A percentile compares a stretch with the other conserved stretches of the same genome.
phyloP scores from a whole-genome alignment of 2,329 filamentous ascomycete genomes.

The Aspergillus glaucus region DNA sequence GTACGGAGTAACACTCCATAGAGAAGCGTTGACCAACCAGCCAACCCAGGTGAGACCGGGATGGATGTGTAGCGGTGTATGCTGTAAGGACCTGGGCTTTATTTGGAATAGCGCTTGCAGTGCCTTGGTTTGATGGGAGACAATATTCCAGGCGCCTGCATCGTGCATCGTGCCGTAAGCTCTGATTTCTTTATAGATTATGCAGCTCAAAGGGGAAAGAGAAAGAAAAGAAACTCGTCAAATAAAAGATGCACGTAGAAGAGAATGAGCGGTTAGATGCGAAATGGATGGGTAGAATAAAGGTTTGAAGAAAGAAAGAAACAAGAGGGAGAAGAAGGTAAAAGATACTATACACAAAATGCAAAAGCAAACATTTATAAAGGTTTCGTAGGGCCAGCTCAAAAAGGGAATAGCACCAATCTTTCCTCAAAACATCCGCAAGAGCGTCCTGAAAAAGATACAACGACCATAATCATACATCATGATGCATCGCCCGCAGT shows the following conservation, averaged over 20 bases:
- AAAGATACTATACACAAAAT: slow-evolving; percentile 1
- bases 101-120: too few relatives aligned
- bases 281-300: neutral
- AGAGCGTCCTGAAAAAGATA: neutral
- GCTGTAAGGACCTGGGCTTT: too few relatives aligned
- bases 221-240: neutral
- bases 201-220: neutral
- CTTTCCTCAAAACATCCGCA: neutral
- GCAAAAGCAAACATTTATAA: slow-evolving; percentile 1
- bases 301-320: slow-evolving; percentile 9
- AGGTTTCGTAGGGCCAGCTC: neutral
- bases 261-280: neutral
- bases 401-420: neutral
- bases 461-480: slow-evolving; percentile 8
- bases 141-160: too few relatives aligned
- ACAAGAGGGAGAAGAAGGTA: slow-evolving; percentile 5
- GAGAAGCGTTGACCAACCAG: too few relatives aligned
- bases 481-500: slow-evolving; percentile 44
- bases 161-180: too few relatives aligned
- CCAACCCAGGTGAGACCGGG: too few relatives aligned
- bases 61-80: too few relatives aligned
- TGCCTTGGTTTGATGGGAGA: too few relatives aligned
- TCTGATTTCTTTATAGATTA: neutral
- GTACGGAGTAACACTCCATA: too few relatives aligned
- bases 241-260: neutral